These are phyloP conservation scores for Claviceps lovelessii DNA, from an alignment of 2,329 filamentous ascomycete species.

Conservation along the genomic window DNA sequence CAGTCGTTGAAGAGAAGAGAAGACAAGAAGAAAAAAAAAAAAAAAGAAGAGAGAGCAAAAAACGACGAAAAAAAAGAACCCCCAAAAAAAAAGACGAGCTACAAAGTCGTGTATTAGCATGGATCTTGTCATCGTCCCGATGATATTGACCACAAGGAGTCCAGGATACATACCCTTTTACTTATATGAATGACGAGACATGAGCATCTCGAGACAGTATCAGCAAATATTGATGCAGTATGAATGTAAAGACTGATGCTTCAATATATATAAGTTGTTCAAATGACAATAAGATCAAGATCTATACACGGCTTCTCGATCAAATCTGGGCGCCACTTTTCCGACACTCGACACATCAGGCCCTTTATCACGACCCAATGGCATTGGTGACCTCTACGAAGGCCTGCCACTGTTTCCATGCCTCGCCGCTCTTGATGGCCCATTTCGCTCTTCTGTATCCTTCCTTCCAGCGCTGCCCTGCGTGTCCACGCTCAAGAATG, in stretches of 20 bases:
- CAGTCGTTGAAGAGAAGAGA: not conserved
- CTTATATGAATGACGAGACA: not conserved
- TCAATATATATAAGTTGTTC: not conserved
- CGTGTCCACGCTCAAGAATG: slow-evolving; percentile 68
- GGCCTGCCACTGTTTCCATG: slow-evolving; percentile 65
- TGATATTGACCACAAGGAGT: not conserved
- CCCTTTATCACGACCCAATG: slow-evolving; percentile 12
- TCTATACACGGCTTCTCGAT: not conserved
- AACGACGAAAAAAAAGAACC: not conserved
- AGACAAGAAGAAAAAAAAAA: not conserved
- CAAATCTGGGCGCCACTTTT: not conserved
- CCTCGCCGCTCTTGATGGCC: slow-evolving; percentile 74
- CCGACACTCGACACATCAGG: not conserved
- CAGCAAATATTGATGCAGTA: not conserved
- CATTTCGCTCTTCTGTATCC: slow-evolving; percentile 75
- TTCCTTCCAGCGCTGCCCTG: slow-evolving; percentile 85
- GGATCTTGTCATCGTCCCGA: not conserved
- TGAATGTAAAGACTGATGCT: not conserved
- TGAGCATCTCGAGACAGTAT: not conserved
- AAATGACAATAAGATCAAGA: not conserved
- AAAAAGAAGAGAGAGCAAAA: not conserved
- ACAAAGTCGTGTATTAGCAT: not conserved
- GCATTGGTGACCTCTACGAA: slow-evolving; percentile 75
- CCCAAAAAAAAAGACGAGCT: not conserved
- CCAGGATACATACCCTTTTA: not conserved